Evolutionary conservation across 345 rosid genomes (phyloP), one percentile per base, ranked within the genome.

Genomic region (Litchi chinensis): DNA sequence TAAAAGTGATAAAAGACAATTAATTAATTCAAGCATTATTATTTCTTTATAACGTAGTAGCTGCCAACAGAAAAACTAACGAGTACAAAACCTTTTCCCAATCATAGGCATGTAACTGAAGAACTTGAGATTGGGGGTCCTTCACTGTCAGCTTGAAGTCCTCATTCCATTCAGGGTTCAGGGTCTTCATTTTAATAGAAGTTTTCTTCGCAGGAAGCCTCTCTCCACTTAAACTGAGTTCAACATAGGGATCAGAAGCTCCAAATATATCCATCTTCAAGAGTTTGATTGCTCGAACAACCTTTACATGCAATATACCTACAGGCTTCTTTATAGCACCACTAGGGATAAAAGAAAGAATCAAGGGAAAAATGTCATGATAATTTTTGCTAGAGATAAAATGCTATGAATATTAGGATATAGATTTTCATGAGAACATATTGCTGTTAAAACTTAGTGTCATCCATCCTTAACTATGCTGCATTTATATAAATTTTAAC

Each of bases 161-260:
- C 69, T 90, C 93, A 6, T 88, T 88, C 89, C 90, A 90, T 70
- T 83, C 86, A 5, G 91, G 90, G 65, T 84, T 88, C 68, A 90
- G 85, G 78, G 82, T 88, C 70, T 79, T 90, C 84, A 78, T 81
- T 79, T 88, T 88, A 32, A 88, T 52, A 21, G 86, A 66, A 21
- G 88, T 88, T 72, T 70, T 85, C 81, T 82, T 90, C 5, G 84
- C 75, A 0, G 89, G 80, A 65, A 87, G 81, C 68, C 80, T 85
- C 74, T 90, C 89, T 60, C 85, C 91, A 10, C 79, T 81, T 22
- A 85, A 80, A 68, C 78, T 77, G 52, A 90, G 79, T 71, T 82
- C 56, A 39, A 90, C 88, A 73, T 88, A 88, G 46, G 93, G 93
- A 72, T 87, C 88, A 3, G 91, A 90, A n/a, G 84, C 74, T 75